Percentiles rank a stretch among this genome's conserved stretches.
Conservation (phyloP, 176 grass and related monocot genomes). For the Carex cristatella region DNA sequence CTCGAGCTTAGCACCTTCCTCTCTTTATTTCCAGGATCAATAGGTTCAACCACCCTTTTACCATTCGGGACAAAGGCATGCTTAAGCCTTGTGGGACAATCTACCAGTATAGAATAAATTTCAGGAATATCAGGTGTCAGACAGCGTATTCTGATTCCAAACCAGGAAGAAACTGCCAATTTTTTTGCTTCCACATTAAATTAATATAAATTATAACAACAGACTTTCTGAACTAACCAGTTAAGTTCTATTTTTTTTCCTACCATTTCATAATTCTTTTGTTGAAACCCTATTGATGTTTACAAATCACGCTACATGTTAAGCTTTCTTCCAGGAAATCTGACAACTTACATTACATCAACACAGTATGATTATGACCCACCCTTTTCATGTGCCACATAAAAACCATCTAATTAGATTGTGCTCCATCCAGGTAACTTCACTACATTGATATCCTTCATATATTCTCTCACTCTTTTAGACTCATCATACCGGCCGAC, state of each 20-base stretch:
- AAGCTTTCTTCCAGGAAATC: not conserved
- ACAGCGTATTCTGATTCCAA: not conserved
- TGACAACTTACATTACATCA: not conserved
- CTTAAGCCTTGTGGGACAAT: not conserved
- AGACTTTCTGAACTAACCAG: not conserved
- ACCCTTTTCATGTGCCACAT: not conserved
- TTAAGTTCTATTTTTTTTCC: not conserved
- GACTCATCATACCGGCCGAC: conserved; percentile 52
- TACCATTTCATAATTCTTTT: not conserved
- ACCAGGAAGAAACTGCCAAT: not conserved
- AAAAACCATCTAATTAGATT: conserved; percentile 29
- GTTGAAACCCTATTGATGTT: not conserved
- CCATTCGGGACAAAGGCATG: not conserved
- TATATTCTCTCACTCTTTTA: conserved; percentile 60
- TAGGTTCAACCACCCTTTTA: not conserved
- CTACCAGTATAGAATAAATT: not conserved
- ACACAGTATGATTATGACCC: not conserved
- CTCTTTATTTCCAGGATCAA: not conserved
- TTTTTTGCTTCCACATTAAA: not conserved
- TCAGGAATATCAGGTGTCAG: not conserved
- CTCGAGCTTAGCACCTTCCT: not conserved
- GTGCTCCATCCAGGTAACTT: conserved; percentile 57
- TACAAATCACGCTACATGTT: not conserved
- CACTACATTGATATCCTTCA: conserved; percentile 55
- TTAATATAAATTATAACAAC: not conserved